Evolutionary conservation across 352 stramenopile species (phyloP), one percentile per base, ranked within the genome.

Genomic region (Globisporangium polare): DNA sequence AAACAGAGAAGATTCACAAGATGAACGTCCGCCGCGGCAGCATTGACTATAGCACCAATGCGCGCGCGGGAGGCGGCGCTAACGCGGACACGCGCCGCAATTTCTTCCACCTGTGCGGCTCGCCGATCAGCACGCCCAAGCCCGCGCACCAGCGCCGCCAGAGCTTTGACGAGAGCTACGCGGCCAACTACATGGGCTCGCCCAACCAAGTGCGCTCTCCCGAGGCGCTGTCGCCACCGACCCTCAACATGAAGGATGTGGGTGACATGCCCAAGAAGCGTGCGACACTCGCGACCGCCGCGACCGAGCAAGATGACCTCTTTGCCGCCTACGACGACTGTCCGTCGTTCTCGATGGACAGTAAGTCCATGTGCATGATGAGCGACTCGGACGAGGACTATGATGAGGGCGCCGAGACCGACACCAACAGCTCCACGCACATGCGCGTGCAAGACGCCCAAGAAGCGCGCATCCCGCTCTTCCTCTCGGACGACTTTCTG

Each of bases 51-150:
- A 50, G 27, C 13, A 59, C 33, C n/a, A 59, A 41, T 18, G 49
- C 26, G 15, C 49, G 49, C 26, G 49, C 26, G 3, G 49, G 37
- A n/a, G 37, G 37, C 37, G 37, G 49, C 24, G 33, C n/a, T 15
- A 37, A 59, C 37, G 42, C 26, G 27, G n/a, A 57, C 55, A 41
- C 43, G 35, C 64, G 53, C 29, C 65, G 69, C 61, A 56, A 71
- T 51, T 93, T 93, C 65, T 91, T 89, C 59, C 75, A 83, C 57
- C 66, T 89, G 7, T 90, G 80, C 54, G 83, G 83, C n/a, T 93
- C 83, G 49, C 83, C 83, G 22, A 93, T 93, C 63, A 83, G 83
- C 35, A 88, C 80, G 9, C 61, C 78, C 29, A 84, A 79, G 65
- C 65, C 77, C 46, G 66, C 72, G 45, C 41, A 53, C 43, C 73